Evolutionary conservation across 495 filamentous ascomycete species (phyloP), one percentile per base, ranked within the genome.

Genomic region (Penicillium waksmanii): DNA sequence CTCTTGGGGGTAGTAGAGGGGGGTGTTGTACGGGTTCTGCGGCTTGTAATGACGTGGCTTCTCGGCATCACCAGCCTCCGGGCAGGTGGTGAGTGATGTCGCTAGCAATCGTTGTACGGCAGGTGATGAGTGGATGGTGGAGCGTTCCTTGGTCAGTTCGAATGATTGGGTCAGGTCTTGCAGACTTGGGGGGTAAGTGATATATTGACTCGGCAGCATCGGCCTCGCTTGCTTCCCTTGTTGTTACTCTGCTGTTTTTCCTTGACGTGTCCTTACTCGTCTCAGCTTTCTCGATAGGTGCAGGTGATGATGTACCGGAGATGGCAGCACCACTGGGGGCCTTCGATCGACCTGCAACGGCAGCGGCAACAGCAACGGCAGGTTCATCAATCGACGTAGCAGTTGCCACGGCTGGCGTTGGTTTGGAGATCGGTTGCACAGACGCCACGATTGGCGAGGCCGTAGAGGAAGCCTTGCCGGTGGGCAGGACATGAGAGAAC

Each of bases 131-230:
- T 81, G 77, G 15, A 78, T 74, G 19, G 75, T 66, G 4, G 84
- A 75, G 18, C 87, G 82, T 64, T 82, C 85, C 73, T 90, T 93
- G 34, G 90, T 94, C 17, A 85, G 80, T 68, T 98, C 94, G 66
- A 92, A 97, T 2, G 93, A 91, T 48, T 96, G 89, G 35, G 97
- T 82, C 57, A 98, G 78, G 67, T 98, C 95, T 68, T 93, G 89
- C 27, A 98, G 79, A 13, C 90, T 89, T 12, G 93, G 85, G 85
- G 3, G 95, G 95, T n/a, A 98, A 84, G 67, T 98, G 93, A 73
- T 91, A 98, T 53, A 98, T 88, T 11, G 94, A 94, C 72, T 97
- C 92, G 34, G 89, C 61, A 9, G 55, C 47, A 8, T 67, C 65
- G n/a, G 48, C 56, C 53, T 70, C 42, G n/a, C 15, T 7, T 44